A percentile compares a stretch with the other conserved stretches of the same genome.
phyloP scores from a whole-genome alignment of 805 yeast genomes.

The Myxozyma lipomycoides region DNA sequence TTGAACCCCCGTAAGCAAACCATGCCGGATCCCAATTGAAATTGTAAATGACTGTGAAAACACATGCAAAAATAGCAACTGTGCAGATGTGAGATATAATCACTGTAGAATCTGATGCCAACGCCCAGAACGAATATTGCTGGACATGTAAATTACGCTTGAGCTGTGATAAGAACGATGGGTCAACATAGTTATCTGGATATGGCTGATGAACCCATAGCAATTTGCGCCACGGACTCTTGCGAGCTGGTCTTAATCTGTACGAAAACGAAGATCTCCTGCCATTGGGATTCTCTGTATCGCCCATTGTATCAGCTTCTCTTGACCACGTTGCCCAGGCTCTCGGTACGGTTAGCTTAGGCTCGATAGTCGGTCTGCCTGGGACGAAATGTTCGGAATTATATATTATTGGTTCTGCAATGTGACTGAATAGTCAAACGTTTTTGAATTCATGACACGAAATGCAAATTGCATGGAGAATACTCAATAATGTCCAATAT shows the following conservation, averaged over 20 bases:
- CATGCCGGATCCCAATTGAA: constrained; percentile 34
- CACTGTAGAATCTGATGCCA: constrained; percentile 68
- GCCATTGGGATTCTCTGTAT: neutral
- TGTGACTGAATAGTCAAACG: too few relatives aligned
- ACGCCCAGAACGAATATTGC: constrained; percentile 56
- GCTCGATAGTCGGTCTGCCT: too few relatives aligned
- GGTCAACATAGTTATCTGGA: constrained; percentile 88
- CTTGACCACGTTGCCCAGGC: neutral
- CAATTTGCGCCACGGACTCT: constrained; percentile 72
- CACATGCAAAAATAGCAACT: constrained; percentile 58
- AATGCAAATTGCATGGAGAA: too few relatives aligned
- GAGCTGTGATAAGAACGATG: constrained; percentile 73
- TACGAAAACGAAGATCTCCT: neutral
- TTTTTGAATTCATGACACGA: too few relatives aligned
- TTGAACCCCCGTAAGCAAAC: constrained; percentile 33
- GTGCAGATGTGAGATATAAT: constrained; percentile 63
- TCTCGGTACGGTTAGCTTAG: too few relatives aligned
- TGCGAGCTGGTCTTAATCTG: neutral
- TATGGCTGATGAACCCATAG: constrained; percentile 80
- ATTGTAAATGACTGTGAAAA: constrained; percentile 55
- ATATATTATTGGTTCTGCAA: too few relatives aligned
- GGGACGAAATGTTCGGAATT: too few relatives aligned
- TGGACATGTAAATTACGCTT: constrained; percentile 72
- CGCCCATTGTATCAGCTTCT: neutral
- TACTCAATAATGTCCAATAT: too few relatives aligned